Conservation (phyloP, 805 yeast genomes). For the Candida nanaspora region DNA sequence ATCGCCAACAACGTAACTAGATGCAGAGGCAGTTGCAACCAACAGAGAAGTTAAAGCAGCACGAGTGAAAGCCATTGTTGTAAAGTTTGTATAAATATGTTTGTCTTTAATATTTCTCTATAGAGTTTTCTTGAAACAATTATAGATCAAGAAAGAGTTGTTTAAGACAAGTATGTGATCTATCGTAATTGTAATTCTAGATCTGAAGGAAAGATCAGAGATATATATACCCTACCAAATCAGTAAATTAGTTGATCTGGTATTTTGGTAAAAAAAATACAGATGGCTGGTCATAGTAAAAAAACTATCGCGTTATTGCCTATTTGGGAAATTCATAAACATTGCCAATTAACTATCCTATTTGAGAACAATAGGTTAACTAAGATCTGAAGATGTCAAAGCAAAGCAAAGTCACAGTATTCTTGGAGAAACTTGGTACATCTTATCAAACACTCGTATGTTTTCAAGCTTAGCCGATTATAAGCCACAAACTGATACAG, state of each 20-base stretch:
- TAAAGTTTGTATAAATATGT: background rate
- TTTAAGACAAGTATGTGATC: background rate
- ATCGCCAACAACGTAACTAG: slow-evolving; percentile 48
- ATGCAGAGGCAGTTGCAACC: slow-evolving; percentile 32
- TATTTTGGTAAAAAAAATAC: background rate
- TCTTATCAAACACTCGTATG: no score
- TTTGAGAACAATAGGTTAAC: no score
- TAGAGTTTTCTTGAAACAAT: background rate
- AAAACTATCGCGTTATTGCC: slow-evolving; percentile 1
- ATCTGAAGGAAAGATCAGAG: background rate
- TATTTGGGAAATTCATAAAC: slow-evolving; percentile 4
- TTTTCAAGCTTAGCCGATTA: no score
- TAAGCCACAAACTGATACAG: no score
- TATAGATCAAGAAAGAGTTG: background rate
- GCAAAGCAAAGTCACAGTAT: no score
- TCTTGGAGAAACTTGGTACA: no score
- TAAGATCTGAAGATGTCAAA: no score
- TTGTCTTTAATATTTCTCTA: background rate
- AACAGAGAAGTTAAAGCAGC: slow-evolving; percentile 7
- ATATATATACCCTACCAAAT: background rate
- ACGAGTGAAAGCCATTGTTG: background rate
- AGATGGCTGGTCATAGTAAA: slow-evolving; percentile 1
- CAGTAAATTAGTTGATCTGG: background rate
- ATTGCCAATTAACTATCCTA: slow-evolving; percentile 2
- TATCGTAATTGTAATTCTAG: background rate